A percentile compares a stretch with the other conserved stretches of the same genome.
Evolutionary conservation across 352 stramenopile genomes (phyloP).

Genomic region (Thraustochytrium striatum): DNA sequence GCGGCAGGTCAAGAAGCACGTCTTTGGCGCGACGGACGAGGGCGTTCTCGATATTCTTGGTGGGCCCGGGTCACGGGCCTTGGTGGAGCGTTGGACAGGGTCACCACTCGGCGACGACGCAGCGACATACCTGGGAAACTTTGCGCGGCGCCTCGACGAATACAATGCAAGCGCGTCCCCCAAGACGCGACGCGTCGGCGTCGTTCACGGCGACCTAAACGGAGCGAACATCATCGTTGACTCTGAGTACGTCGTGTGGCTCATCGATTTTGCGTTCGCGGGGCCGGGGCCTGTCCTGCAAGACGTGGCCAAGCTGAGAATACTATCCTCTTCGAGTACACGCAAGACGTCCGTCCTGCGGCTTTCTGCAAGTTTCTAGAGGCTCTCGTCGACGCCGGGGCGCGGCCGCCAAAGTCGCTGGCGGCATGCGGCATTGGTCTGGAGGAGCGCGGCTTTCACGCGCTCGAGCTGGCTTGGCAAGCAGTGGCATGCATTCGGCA

Average conservation of each 20-base stretch:
- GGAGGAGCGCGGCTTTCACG: not conserved
- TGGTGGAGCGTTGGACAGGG: conserved; percentile 10
- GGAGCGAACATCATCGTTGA: conserved; percentile 45
- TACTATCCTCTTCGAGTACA: conserved; percentile 46
- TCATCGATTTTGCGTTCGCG: conserved; percentile 50
- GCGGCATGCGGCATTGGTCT: not conserved
- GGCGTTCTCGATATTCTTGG: not conserved
- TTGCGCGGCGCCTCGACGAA: not conserved
- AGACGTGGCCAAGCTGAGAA: conserved; percentile 44
- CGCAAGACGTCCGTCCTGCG: not conserved
- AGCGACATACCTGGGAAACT: not conserved
- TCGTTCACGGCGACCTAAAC: conserved; percentile 42
- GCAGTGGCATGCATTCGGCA: conserved; percentile 5
- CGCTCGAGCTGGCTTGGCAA: conserved; percentile 28
- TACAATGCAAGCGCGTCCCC: not conserved
- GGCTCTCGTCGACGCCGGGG: not conserved
- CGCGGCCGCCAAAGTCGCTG: not conserved
- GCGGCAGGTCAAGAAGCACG: not conserved
- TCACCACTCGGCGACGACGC: conserved; percentile 14
- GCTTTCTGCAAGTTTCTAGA: conserved; percentile 29
- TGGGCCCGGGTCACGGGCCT: not conserved
- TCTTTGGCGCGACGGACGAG: not conserved
- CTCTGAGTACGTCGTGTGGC: conserved; percentile 38
- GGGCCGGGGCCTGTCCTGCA: conserved; percentile 1
- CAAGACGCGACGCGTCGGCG: conserved; percentile 11